Evolutionary conservation across 2,329 filamentous ascomycete genomes (phyloP).

Genomic region (Chalara sp.): DNA sequence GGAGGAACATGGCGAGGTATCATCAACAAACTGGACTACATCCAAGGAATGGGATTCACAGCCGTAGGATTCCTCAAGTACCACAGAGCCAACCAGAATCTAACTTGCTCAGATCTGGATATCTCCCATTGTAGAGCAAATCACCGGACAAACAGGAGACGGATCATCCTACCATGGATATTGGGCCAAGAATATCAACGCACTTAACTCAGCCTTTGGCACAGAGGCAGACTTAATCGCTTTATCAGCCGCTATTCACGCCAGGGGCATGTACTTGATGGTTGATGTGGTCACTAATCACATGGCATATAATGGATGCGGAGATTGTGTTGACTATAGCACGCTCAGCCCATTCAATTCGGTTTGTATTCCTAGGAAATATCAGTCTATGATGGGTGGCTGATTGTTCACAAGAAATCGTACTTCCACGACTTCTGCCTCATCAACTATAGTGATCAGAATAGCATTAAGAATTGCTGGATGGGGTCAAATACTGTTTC

Average conservation of each 20-base stretch:
- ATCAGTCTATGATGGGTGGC: no score
- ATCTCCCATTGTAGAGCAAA: constrained; percentile 34
- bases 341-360: constrained; percentile 31
- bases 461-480: constrained; percentile 12
- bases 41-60: constrained; percentile 31
- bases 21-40: constrained; percentile 34
- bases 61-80: constrained; percentile 15
- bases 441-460: not conserved
- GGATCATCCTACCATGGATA: constrained; percentile 39
- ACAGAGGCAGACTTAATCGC: constrained; percentile 38
- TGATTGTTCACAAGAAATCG: constrained; percentile 30
- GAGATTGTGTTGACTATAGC: constrained; percentile 30
- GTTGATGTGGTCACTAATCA: constrained; percentile 46
- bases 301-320: constrained; percentile 27
- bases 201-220: constrained; percentile 42
- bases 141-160: constrained; percentile 28
- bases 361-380: no score
- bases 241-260: constrained; percentile 37
- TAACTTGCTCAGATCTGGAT: constrained; percentile 31
- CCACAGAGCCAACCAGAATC: no score
- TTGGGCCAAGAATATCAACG: constrained; percentile 39
- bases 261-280: constrained; percentile 43
- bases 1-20: constrained; percentile 39
- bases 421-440: not conserved
- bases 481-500: constrained; percentile 21